Conservation (phyloP, 257 asterid species). For the Cinchona pubescens region DNA sequence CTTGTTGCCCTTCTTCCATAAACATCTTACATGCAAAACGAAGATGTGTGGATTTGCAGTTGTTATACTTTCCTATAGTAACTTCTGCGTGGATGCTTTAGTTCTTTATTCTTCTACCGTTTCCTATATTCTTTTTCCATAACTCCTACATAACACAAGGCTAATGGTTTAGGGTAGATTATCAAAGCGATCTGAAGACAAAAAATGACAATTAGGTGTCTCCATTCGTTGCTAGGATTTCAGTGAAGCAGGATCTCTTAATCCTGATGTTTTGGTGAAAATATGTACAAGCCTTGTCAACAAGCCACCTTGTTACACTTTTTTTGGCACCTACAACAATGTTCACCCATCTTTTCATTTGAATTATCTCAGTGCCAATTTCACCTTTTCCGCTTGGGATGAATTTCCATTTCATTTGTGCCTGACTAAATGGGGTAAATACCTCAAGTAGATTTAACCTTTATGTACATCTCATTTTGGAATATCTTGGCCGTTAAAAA, state of each 20-base stretch:
- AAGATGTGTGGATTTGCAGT: neutral
- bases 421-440: neutral
- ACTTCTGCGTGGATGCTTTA: neutral
- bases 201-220: neutral
- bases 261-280: neutral
- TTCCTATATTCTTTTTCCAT: neutral
- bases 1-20: too few relatives aligned
- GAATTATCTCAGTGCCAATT: neutral
- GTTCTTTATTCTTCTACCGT: neutral
- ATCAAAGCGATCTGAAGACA: neutral
- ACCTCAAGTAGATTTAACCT: neutral
- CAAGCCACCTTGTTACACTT: neutral
- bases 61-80: neutral
- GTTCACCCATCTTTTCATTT: neutral
- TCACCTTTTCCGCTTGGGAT: neutral
- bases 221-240: neutral
- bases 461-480: neutral
- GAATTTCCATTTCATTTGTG: neutral
- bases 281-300: neutral
- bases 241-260: neutral
- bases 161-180: neutral
- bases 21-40: neutral
- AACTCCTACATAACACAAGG: neutral
- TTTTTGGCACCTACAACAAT: neutral
- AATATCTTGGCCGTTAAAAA: neutral